A percentile compares a stretch with the other conserved stretches of the same genome.
Conservation (phyloP, 169 alveolate genomes). For the Plasmodium blacklocki region DNA sequence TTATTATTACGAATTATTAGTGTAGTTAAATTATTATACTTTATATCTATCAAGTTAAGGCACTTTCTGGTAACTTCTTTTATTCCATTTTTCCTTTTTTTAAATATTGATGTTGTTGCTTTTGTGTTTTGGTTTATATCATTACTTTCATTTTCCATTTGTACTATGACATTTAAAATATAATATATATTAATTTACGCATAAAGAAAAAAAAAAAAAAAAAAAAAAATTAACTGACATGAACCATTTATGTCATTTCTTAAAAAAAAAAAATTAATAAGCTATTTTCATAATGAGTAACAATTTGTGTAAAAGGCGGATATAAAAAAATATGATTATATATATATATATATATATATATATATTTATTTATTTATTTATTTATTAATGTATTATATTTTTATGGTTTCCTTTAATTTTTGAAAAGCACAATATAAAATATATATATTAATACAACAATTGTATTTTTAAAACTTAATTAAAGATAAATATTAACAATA, state of each 20-base stretch:
- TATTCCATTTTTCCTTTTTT: constrained; percentile 39
- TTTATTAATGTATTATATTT: too few species aligned
- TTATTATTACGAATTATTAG: background rate
- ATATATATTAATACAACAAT: constrained; percentile 1
- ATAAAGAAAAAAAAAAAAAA: too few species aligned
- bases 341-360: too few species aligned
- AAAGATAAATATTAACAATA: too few species aligned
- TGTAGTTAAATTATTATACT: constrained; percentile 23
- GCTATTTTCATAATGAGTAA: too few species aligned
- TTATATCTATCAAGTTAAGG: constrained; percentile 41
- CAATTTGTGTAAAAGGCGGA: too few species aligned
- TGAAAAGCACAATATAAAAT: background rate
- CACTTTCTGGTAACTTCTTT: constrained; percentile 49
- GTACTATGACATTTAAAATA: background rate
- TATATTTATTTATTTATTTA: too few species aligned
- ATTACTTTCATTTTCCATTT: constrained; percentile 50
- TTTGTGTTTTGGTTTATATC: constrained; percentile 8
- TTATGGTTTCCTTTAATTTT: too few species aligned
- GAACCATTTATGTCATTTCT: too few species aligned
- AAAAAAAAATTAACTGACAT: too few species aligned
- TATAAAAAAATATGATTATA: too few species aligned
- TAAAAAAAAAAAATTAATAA: too few species aligned
- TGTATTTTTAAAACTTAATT: background rate
- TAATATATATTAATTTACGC: background rate
- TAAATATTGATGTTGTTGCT: background rate